Evolutionary conservation across 805 yeast species (phyloP).

Genomic region (Yamadazyma tumulicola): DNA sequence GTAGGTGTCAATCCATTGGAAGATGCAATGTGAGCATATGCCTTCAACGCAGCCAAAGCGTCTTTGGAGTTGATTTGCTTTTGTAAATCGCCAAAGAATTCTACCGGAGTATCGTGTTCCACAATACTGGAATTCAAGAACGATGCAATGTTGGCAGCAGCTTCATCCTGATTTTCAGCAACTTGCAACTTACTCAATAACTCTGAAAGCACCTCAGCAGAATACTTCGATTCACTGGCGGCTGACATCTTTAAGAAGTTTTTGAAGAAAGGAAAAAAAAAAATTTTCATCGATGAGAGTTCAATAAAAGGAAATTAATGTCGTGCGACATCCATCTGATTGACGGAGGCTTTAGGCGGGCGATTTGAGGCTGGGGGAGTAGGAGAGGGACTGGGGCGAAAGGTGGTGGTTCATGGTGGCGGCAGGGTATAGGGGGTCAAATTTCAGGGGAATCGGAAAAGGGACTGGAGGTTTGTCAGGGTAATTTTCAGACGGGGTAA

Average conservation of each 20-base stretch:
- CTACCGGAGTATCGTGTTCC: conserved; percentile 96
- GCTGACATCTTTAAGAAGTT: conserved; percentile 36
- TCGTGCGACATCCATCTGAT: neutral
- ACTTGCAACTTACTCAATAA: conserved; percentile 89
- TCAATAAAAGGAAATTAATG: neutral
- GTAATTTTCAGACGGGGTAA: no score
- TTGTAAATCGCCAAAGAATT: conserved; percentile 75
- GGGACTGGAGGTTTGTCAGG: no score
- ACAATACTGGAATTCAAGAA: conserved; percentile 95
- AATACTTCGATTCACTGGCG: conserved; percentile 58
- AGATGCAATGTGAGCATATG: conserved; percentile 81
- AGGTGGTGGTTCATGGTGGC: no score
- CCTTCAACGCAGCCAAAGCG: conserved; percentile 79
- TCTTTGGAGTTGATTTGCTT: conserved; percentile 80
- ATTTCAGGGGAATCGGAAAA: no score
- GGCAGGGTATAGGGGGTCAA: no score
- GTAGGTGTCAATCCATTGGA: conserved; percentile 78
- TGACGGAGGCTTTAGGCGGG: neutral
- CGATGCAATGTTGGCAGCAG: conserved; percentile 85
- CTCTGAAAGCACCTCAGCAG: conserved; percentile 83
- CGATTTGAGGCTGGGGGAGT: no score
- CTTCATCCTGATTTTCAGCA: conserved; percentile 84
- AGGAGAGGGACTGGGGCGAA: no score
- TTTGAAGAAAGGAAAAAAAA: conserved; percentile 1
- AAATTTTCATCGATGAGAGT: no score